Percentiles rank a stretch among this genome's conserved stretches.
Conservation (phyloP, 1,284 basidiomycete genomes). For the Boletus semigastroideus region DNA sequence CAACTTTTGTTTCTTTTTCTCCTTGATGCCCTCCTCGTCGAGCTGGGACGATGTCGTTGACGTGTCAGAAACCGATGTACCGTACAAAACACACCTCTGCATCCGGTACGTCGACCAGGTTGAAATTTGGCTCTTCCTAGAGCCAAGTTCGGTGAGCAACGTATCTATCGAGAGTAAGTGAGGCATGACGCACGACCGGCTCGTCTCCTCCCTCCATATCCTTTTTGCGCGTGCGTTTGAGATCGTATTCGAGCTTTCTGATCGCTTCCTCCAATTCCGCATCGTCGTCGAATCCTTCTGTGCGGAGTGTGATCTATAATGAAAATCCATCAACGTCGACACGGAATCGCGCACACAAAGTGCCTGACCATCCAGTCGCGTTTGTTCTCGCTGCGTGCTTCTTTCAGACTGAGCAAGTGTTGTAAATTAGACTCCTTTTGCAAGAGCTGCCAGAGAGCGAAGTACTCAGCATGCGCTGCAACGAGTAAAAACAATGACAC, state of each 20-base stretch:
- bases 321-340: not conserved
- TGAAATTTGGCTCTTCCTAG: conserved; percentile 85
- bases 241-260: conserved; percentile 71
- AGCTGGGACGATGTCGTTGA: conserved; percentile 46
- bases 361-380: conserved; percentile 67
- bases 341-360: not conserved
- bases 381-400: conserved; percentile 68
- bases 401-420: conserved; percentile 66
- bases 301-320: conserved; percentile 54
- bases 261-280: conserved; percentile 66
- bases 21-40: conserved; percentile 90
- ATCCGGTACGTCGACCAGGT: conserved; percentile 89
- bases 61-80: not conserved
- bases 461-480: not conserved
- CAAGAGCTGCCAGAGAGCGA: conserved; percentile 48
- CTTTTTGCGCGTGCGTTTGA: conserved; percentile 72
- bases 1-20: conserved; percentile 92
- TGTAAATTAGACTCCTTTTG: conserved; percentile 86
- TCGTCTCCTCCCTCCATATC: conserved; percentile 67
- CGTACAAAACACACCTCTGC: conserved; percentile 56
- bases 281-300: conserved; percentile 79
- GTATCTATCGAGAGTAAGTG: not conserved
- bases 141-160: conserved; percentile 1
- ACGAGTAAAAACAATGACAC: not conserved
- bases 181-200: conserved; percentile 40